A percentile compares a stretch with the other conserved stretches of the same genome.
These are phyloP conservation scores for Pseudocohnilembus persalinus DNA, from an alignment of 169 alveolate species.

Conservation along the genomic window DNA sequence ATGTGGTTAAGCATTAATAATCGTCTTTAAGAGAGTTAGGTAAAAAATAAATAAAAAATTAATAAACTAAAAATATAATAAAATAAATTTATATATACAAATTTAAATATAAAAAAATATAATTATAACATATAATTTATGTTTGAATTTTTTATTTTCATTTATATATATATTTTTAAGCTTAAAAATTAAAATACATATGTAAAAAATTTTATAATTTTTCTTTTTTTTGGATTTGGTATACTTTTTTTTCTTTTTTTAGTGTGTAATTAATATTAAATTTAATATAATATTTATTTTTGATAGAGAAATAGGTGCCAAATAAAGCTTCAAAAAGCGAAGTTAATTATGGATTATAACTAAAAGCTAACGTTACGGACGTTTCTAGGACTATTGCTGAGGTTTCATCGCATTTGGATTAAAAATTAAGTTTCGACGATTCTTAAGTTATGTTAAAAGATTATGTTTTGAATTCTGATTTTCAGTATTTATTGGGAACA, in stretches of 20 bases:
- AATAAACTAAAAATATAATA: neutral
- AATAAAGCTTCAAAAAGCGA: slow-evolving; percentile 50
- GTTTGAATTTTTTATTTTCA: neutral
- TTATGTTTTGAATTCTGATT: slow-evolving; percentile 64
- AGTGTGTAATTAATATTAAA: too few species aligned
- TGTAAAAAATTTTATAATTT: neutral
- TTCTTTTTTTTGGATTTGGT: too few species aligned
- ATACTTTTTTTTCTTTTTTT: too few species aligned
- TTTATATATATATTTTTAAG: slow-evolving; percentile 8
- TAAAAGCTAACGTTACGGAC: slow-evolving; percentile 75
- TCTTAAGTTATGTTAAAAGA: slow-evolving; percentile 60
- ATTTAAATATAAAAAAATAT: slow-evolving; percentile 45
- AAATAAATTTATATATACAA: slow-evolving; percentile 53
- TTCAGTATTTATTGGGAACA: slow-evolving; percentile 59
- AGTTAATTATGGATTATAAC: slow-evolving; percentile 46
- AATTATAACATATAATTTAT: slow-evolving; percentile 32
- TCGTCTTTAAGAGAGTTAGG: slow-evolving; percentile 64
- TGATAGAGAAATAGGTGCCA: neutral
- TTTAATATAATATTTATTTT: too few species aligned
- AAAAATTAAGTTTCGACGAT: slow-evolving; percentile 64
- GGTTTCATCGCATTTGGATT: slow-evolving; percentile 70
- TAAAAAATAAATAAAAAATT: slow-evolving; percentile 7
- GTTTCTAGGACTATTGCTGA: slow-evolving; percentile 71
- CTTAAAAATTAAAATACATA: neutral
- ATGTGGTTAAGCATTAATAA: slow-evolving; percentile 55